Evolutionary conservation across 1,284 basidiomycete genomes (phyloP), one percentile per base, ranked within the genome.

Genomic region (Puccinia polysora): DNA sequence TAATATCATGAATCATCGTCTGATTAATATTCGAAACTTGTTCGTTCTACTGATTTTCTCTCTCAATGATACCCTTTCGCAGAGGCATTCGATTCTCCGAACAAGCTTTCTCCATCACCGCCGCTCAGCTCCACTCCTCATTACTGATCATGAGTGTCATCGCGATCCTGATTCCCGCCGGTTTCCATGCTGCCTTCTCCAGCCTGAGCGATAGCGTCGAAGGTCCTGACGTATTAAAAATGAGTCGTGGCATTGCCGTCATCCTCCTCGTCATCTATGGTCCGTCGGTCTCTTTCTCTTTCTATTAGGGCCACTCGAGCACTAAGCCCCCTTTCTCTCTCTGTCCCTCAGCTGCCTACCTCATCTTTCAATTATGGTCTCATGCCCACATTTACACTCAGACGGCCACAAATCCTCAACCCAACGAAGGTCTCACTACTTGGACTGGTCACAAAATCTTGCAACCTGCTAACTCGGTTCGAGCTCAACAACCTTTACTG

Each of bases 361-460:
- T 94, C 18, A 78, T 88, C 56, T 95, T 95, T 83, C 90, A 93
- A 78, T 85, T 95, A 8, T 90, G 86, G 79, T 89, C 90, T 0
- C 91, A 95, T 80, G 84, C 88, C 55, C 80, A 83, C 38, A 81
- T 92, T 5, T 94, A 90, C 78, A 80, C 84, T 8, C 87, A 88
- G 52, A 79, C 79, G 50, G 76, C 81, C 4, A 43, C 12, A 43
- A 6, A 7, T 49, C 34, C 40, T 25, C 77, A 77, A 1, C 80
- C 84, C 75, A 73, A 34, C 18, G 15, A 72, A 0, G 32, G 60
- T 47, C 59, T 60, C 28, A 47, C 72, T 15, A 74, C 68, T 45
- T 40, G 73, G 25, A 62, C 65, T 38, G 68, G 68, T 36, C 74
- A 75, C 49, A 58, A 45, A 28, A 76, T 75, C 23, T 75, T 77